Conservation (phyloP, 139 green algal species). For the Volvox reticuliferus region DNA sequence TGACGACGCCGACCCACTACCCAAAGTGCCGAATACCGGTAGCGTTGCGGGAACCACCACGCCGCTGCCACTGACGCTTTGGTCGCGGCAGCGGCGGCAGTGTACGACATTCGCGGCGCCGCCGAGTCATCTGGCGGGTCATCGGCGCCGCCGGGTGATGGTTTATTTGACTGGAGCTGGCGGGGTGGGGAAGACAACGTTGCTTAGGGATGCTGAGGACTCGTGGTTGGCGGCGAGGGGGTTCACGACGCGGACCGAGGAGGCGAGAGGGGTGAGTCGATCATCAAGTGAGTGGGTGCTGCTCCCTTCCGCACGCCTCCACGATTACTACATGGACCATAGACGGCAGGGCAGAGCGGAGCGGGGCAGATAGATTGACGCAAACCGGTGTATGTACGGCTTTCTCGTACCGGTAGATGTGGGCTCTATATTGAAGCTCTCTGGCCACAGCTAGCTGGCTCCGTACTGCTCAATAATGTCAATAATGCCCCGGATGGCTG, state of each 20-base stretch:
- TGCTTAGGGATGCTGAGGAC: not conserved
- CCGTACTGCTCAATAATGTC: too few species aligned
- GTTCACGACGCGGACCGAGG: not conserved
- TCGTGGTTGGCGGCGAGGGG: not conserved
- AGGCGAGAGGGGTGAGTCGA: not conserved
- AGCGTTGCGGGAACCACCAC: too few species aligned
- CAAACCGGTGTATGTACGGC: too few species aligned
- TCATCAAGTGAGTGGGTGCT: not conserved
- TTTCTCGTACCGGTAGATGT: too few species aligned
- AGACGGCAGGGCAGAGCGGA: not conserved
- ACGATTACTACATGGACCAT: not conserved
- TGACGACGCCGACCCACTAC: too few species aligned
- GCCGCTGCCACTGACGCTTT: not conserved
- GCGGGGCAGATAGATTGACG: not conserved
- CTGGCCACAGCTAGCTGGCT: too few species aligned
- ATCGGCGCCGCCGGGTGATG: not conserved
- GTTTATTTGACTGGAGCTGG: constrained; percentile 18
- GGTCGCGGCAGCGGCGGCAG: not conserved
- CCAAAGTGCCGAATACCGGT: too few species aligned
- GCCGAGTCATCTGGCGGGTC: not conserved
- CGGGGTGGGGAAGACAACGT: constrained; percentile 27
- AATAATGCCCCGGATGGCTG: too few species aligned
- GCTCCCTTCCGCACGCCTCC: too few species aligned
- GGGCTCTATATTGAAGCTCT: too few species aligned
- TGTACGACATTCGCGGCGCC: too few species aligned